Percentiles rank a stretch among this genome's conserved stretches.
These are phyloP conservation scores for Podospora pseudocomata DNA, from an alignment of 495 filamentous ascomycete species.

Conservation along the genomic window DNA sequence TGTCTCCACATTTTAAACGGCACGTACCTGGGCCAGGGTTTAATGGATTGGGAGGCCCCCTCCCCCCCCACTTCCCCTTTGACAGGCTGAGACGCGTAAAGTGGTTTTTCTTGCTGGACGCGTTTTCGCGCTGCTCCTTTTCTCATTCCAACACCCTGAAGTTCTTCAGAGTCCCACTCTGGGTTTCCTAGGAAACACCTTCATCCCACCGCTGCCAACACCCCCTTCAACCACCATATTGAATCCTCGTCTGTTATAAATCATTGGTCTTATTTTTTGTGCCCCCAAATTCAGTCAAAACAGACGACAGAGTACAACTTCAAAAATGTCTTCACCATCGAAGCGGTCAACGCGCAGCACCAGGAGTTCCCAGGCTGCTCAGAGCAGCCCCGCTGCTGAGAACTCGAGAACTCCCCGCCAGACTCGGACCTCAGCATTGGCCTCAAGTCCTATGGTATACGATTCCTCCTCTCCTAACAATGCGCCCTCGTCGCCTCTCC, in stretches of 20 bases:
- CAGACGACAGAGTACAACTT: neutral
- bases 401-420: slow-evolving; percentile 48
- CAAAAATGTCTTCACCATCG: slow-evolving; percentile 57
- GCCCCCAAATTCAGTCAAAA: neutral
- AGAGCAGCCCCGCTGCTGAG: slow-evolving; percentile 49
- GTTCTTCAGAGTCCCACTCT: slow-evolving; percentile 10
- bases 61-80: slow-evolving; percentile 6
- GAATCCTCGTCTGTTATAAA: slow-evolving; percentile 1
- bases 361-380: slow-evolving; percentile 47
- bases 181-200: neutral
- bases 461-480: slow-evolving; percentile 60
- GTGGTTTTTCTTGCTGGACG: slow-evolving; percentile 23
- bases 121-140: slow-evolving; percentile 26
- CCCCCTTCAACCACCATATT: slow-evolving; percentile 3
- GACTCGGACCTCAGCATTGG: slow-evolving; percentile 44
- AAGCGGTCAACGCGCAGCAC: slow-evolving; percentile 50
- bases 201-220: neutral
- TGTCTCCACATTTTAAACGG: slow-evolving; percentile 21
- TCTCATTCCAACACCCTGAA: slow-evolving; percentile 22
- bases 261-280: neutral
- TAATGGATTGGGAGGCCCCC: slow-evolving; percentile 19
- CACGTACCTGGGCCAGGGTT: slow-evolving; percentile 28
- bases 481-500: slow-evolving; percentile 45
- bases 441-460: slow-evolving; percentile 81
- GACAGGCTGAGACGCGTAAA: slow-evolving; percentile 26